Conservation (phyloP, 805 yeast genomes). For the Kluyveromyces dobzhanskii region DNA sequence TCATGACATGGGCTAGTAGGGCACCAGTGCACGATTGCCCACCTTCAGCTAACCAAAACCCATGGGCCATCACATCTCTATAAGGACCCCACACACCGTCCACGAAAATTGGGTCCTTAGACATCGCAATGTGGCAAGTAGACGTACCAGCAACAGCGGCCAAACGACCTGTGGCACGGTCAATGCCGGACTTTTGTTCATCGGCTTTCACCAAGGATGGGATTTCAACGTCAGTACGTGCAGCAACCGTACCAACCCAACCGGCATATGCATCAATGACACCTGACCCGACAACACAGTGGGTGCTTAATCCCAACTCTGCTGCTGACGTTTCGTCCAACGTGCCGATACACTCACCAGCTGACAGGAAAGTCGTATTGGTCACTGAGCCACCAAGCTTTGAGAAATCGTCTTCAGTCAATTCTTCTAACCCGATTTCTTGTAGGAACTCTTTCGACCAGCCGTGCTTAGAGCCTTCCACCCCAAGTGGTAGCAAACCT, state of each 20-base stretch:
- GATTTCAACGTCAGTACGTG: conserved; percentile 54
- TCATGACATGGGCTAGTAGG: conserved; percentile 74
- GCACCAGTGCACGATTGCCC: conserved; percentile 99
- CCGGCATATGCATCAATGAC: conserved; percentile 98
- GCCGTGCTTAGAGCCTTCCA: conserved; percentile 76
- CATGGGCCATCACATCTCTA: conserved; percentile 84
- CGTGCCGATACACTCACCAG: conserved; percentile 84
- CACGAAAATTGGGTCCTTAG: conserved; percentile 78
- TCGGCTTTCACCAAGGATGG: conserved; percentile 45
- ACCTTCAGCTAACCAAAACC: conserved; percentile 94
- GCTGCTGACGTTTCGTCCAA: conserved; percentile 60
- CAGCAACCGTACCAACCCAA: conserved; percentile 98
- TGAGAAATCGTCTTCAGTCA: conserved; percentile 65
- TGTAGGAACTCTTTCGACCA: conserved; percentile 80
- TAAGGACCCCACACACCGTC: conserved; percentile 99
- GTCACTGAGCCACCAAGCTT: conserved; percentile 80
- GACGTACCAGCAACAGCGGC: conserved; percentile 99
- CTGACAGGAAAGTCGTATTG: conserved; percentile 52
- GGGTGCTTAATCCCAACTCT: conserved; percentile 73
- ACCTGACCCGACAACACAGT: conserved; percentile 85
- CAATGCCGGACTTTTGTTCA: conserved; percentile 38
- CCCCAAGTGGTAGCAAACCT: conserved; percentile 89
- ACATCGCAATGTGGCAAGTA: conserved; percentile 89
- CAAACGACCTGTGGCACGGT: conserved; percentile 67
- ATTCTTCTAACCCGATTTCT: conserved; percentile 63